phyloP scores from a whole-genome alignment of 108 stramenopile species.

The Discostella stelligeroides region DNA sequence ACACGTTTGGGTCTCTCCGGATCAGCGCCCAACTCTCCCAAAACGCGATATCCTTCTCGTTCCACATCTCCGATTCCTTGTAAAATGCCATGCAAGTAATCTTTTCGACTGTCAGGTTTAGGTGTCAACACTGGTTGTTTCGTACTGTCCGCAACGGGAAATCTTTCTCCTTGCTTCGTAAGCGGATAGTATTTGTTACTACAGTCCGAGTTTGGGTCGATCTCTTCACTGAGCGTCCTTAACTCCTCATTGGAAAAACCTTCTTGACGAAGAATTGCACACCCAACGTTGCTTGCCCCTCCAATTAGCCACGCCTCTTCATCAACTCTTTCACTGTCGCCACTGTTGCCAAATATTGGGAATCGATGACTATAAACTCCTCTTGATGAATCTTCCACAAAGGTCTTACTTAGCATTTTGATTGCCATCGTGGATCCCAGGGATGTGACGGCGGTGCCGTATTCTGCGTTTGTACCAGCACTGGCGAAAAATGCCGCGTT shows the following conservation, averaged over 20 bases:
- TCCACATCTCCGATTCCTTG: slow-evolving; percentile 83
- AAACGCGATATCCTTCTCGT: slow-evolving; percentile 70
- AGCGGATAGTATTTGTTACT: slow-evolving; percentile 84
- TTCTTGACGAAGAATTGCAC: slow-evolving; percentile 79
- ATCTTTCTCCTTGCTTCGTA: slow-evolving; percentile 84
- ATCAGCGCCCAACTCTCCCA: slow-evolving; percentile 85
- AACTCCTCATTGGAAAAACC: slow-evolving; percentile 82
- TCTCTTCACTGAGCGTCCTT: slow-evolving; percentile 55
- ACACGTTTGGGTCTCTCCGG: slow-evolving; percentile 61
- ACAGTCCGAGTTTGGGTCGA: slow-evolving; percentile 75
- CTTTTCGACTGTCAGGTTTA: slow-evolving; percentile 59
- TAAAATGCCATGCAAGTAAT: slow-evolving; percentile 82
- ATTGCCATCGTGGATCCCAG: slow-evolving; percentile 90
- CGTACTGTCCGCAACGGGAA: slow-evolving; percentile 81
- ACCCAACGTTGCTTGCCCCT: slow-evolving; percentile 93
- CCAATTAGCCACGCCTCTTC: slow-evolving; percentile 90
- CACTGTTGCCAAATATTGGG: slow-evolving; percentile 46
- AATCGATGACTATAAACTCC: slow-evolving; percentile 95
- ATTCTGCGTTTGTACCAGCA: slow-evolving; percentile 46
- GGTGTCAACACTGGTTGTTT: slow-evolving; percentile 80
- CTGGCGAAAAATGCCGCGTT: slow-evolving; percentile 94
- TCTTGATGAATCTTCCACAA: slow-evolving; percentile 78
- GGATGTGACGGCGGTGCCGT: slow-evolving; percentile 88
- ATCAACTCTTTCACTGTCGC: slow-evolving; percentile 22
- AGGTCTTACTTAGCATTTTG: slow-evolving; percentile 75